These are phyloP conservation scores for Rhynchospora breviuscula DNA, from an alignment of 176 grass and related monocot species.

Conservation along the genomic window DNA sequence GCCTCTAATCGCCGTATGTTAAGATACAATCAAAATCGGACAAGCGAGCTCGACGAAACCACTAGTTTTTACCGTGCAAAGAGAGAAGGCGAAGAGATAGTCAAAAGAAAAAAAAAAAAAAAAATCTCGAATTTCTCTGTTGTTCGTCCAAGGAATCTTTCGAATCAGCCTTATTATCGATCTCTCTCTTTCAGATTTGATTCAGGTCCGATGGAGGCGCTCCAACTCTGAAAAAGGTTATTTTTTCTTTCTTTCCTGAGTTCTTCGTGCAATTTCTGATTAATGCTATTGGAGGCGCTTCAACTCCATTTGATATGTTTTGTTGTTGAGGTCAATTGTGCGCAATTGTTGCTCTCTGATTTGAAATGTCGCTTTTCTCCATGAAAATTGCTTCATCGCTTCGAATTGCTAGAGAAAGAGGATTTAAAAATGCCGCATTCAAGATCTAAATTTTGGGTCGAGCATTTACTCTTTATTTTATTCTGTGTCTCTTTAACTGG, in stretches of 20 bases:
- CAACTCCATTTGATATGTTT: not conserved
- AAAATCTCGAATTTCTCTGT: not conserved
- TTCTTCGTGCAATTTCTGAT: not conserved
- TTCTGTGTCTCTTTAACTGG: not conserved
- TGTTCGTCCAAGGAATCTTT: not conserved
- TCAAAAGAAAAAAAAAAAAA: not conserved
- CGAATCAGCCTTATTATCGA: not conserved
- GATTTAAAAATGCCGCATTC: not conserved
- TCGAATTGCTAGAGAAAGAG: not conserved
- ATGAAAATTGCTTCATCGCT: not conserved
- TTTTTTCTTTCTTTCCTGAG: not conserved
- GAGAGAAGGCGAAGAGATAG: not conserved
- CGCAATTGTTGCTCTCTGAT: not conserved
- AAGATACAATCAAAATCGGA: not conserved
- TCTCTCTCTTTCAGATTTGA: not conserved
- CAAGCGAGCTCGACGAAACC: not conserved
- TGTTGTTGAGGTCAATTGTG: not conserved
- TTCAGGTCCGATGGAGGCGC: conserved; percentile 11
- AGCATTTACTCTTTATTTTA: not conserved
- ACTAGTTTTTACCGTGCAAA: conserved; percentile 1
- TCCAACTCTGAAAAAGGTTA: conserved; percentile 9
- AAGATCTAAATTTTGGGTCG: not conserved
- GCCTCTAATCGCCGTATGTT: not conserved
- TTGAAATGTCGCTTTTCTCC: not conserved
- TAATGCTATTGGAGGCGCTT: not conserved